Evolutionary conservation across 805 yeast species (phyloP).

Genomic region (Tetrapisispora taiwanensis): DNA sequence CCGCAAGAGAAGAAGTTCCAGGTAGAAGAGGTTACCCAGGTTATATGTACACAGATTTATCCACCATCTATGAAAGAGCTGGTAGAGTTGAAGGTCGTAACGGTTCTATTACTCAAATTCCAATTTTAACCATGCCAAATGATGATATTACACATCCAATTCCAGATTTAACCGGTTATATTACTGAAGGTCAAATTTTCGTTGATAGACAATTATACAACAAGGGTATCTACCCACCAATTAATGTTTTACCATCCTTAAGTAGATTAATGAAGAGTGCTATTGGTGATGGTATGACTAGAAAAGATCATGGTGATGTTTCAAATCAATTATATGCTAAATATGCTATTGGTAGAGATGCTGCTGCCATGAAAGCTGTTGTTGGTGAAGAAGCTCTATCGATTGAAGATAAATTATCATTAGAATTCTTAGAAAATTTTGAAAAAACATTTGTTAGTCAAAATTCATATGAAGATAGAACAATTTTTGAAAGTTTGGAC

Average conservation of each 20-base stretch:
- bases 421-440: constrained; percentile 95
- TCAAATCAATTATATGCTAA: constrained; percentile 98
- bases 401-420: constrained; percentile 91
- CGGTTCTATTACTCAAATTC: constrained; percentile 98
- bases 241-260: constrained; percentile 93
- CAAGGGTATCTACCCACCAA: constrained; percentile 98
- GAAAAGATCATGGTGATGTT: constrained; percentile 99
- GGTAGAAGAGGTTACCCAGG: constrained; percentile 99
- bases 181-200: constrained; percentile 97
- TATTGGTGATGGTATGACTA: constrained; percentile 99
- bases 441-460: constrained; percentile 92
- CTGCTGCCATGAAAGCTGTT: constrained; percentile 99
- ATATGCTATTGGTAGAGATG: constrained; percentile 99
- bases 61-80: constrained; percentile 98
- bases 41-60: constrained; percentile 99
- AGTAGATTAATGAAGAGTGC: constrained; percentile 99
- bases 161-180: constrained; percentile 99
- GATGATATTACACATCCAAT: constrained; percentile 99
- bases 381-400: constrained; percentile 99
- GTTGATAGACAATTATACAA: constrained; percentile 93
- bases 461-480: constrained; percentile 95
- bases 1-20: constrained; percentile 99
- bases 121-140: constrained; percentile 98
- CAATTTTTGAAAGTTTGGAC: constrained; percentile 89
- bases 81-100: constrained; percentile 99